Evolutionary conservation across 2,329 filamentous ascomycete species (phyloP).

Genomic region (Xylaria sp.): DNA sequence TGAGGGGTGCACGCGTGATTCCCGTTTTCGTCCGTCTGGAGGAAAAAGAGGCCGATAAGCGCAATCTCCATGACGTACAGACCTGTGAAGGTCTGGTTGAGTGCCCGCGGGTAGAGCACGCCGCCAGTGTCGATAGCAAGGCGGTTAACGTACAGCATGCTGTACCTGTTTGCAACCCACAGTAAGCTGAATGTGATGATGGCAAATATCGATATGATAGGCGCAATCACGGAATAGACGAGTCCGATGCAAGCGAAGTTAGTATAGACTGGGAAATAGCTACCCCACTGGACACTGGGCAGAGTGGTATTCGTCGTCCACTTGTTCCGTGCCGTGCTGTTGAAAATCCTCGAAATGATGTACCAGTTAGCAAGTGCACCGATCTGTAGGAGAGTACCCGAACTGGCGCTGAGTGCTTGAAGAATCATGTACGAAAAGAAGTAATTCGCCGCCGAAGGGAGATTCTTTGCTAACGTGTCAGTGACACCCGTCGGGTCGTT

Average conservation of each 20-base stretch:
- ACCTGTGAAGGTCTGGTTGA: constrained; percentile 95
- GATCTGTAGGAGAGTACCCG: constrained; percentile 86
- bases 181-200: constrained; percentile 90
- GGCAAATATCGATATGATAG: constrained; percentile 91
- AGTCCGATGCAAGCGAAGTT: constrained; percentile 94
- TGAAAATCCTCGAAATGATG: constrained; percentile 80
- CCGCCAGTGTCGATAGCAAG: constrained; percentile 93
- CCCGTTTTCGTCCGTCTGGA: constrained; percentile 69
- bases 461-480: constrained; percentile 76
- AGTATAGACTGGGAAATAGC: constrained; percentile 95
- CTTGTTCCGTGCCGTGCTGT: constrained; percentile 84
- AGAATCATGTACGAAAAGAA: constrained; percentile 99
- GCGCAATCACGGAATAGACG: constrained; percentile 89
- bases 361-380: constrained; percentile 84
- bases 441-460: constrained; percentile 91
- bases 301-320: constrained; percentile 86
- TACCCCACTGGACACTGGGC: constrained; percentile 85
- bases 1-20: constrained; percentile 75
- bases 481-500: constrained; percentile 74
- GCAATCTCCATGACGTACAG: constrained; percentile 95
- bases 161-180: constrained; percentile 96
- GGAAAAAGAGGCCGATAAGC: constrained; percentile 89
- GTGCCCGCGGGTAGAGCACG: constrained; percentile 87
- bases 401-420: constrained; percentile 90
- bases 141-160: constrained; percentile 92